phyloP scores from a whole-genome alignment of 441 rosid species.

The Populus hybrid region DNA sequence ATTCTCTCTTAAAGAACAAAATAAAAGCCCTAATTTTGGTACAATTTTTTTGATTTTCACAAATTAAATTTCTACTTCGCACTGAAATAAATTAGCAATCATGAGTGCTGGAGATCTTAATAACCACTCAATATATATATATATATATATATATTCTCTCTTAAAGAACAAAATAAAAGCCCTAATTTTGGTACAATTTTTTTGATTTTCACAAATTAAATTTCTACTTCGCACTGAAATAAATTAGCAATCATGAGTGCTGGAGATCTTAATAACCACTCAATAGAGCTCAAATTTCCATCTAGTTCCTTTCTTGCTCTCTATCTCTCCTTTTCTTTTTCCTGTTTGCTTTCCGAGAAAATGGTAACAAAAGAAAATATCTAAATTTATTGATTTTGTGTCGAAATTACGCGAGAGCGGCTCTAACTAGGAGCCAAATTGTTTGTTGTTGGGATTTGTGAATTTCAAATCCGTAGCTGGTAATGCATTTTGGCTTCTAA shows the following conservation, averaged over 20 bases:
- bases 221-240: not conserved
- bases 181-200: not conserved
- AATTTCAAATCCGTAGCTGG: slow-evolving; percentile 2
- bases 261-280: slow-evolving; percentile 61
- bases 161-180: not conserved
- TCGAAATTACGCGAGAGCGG: not conserved
- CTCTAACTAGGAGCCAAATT: not conserved
- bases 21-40: not conserved
- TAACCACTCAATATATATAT: slow-evolving; percentile 38
- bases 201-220: not conserved
- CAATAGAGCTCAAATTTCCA: slow-evolving; percentile 69
- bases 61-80: not conserved
- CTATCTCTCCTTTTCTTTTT: slow-evolving; percentile 4
- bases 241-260: slow-evolving; percentile 35
- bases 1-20: not conserved
- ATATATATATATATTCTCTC: not conserved
- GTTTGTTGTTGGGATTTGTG: not conserved
- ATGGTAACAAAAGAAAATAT: not conserved
- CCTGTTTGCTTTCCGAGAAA: slow-evolving; percentile 17
- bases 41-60: not conserved
- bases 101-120: slow-evolving; percentile 63
- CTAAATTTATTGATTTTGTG: not conserved
- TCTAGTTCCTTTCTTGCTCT: slow-evolving; percentile 31
- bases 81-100: not conserved
- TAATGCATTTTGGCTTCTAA: not conserved